phyloP scores from a whole-genome alignment of 2,329 filamentous ascomycete genomes.

The Penicillium sp. region DNA sequence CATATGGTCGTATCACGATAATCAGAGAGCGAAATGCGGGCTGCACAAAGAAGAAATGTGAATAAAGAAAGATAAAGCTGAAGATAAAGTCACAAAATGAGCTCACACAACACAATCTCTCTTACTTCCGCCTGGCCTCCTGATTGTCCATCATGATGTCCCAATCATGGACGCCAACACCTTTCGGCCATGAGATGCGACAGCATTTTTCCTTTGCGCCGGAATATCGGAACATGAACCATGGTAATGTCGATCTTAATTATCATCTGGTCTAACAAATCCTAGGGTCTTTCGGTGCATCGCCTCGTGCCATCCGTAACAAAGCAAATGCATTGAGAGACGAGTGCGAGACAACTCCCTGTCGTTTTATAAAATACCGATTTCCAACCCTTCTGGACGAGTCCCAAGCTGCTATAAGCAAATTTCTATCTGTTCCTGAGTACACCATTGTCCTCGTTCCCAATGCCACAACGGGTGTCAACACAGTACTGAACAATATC shows the following conservation, averaged over 20 bases:
- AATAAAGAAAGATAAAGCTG: background rate
- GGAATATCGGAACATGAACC: conserved; percentile 68
- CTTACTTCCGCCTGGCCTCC: background rate
- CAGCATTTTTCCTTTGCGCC: conserved; percentile 65
- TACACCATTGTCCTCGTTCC: conserved; percentile 69
- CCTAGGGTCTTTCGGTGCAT: conserved; percentile 47
- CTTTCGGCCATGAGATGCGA: conserved; percentile 52
- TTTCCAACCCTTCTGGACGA: conserved; percentile 62
- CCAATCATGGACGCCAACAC: background rate
- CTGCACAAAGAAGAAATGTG: background rate
- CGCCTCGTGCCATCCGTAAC: conserved; percentile 57
- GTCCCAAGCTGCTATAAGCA: conserved; percentile 62
- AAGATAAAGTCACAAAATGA: background rate
- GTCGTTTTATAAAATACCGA: conserved; percentile 70
- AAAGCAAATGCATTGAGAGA: conserved; percentile 46
- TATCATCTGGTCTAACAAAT: background rate
- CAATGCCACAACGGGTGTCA: conserved; percentile 68
- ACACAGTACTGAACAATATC: conserved; percentile 73
- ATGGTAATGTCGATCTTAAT: conserved; percentile 53
- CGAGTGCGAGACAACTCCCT: conserved; percentile 62
- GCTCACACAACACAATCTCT: background rate
- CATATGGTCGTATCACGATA: conserved; percentile 6
- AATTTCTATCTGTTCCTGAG: conserved; percentile 63
- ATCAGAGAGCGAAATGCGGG: background rate
- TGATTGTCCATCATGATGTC: background rate